Conservation (phyloP, 2,329 filamentous ascomycete species). For the Epichloe gansuensis region DNA sequence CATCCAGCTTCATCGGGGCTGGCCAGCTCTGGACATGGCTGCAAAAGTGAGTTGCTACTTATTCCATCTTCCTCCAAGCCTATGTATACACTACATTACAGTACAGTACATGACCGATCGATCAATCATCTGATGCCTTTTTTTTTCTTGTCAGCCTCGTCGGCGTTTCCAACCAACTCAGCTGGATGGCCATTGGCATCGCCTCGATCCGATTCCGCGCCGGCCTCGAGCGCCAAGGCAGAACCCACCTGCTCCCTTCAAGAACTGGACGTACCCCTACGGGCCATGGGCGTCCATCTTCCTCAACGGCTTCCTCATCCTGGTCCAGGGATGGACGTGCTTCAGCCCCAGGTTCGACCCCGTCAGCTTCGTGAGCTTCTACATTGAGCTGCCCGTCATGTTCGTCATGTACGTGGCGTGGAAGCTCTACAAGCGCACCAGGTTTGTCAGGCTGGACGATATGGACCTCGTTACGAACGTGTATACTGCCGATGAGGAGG, state of each 20-base stretch:
- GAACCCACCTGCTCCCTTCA: slow-evolving; percentile 48
- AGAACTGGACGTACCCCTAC: slow-evolving; percentile 54
- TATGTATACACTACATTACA: background rate
- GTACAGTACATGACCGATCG: background rate
- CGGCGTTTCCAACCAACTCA: slow-evolving; percentile 55
- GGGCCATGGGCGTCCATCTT: slow-evolving; percentile 45
- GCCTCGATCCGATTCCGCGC: slow-evolving; percentile 53
- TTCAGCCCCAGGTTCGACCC: slow-evolving; percentile 47
- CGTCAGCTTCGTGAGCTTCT: slow-evolving; percentile 51
- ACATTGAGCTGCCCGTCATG: slow-evolving; percentile 52
- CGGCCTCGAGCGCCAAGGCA: slow-evolving; percentile 43
- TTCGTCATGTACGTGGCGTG: slow-evolving; percentile 53
- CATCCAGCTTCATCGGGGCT: slow-evolving; percentile 52
- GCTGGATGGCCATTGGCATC: slow-evolving; percentile 53
- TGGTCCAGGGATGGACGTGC: slow-evolving; percentile 51
- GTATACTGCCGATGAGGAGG: slow-evolving; percentile 31
- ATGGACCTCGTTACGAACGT: slow-evolving; percentile 54
- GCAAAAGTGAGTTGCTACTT: slow-evolving; percentile 37
- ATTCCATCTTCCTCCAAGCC: background rate
- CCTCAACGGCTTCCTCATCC: slow-evolving; percentile 46
- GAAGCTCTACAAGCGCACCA: slow-evolving; percentile 59
- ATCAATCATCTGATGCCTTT: too few species aligned
- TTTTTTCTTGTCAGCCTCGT: slow-evolving; percentile 34
- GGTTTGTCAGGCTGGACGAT: slow-evolving; percentile 40
- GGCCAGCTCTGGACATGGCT: slow-evolving; percentile 55